Conservation (phyloP, 2,329 filamentous ascomycete species). For the Calonectria hongkongensis region DNA sequence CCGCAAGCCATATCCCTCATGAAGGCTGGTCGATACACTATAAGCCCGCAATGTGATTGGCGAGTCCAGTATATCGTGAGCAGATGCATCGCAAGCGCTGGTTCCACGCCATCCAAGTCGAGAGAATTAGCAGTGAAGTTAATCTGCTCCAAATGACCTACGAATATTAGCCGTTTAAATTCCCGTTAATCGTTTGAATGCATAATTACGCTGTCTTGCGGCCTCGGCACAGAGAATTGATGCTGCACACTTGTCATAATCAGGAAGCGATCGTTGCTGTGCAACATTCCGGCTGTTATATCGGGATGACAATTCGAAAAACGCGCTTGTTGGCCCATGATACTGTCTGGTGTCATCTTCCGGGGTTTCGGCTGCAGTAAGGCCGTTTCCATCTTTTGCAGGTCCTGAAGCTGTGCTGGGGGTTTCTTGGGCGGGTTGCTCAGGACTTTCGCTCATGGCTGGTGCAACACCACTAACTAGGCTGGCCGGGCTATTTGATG, state of each 20-base stretch:
- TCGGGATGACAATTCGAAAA: constrained; percentile 61
- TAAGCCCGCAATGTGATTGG: constrained; percentile 65
- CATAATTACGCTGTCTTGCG: constrained; percentile 46
- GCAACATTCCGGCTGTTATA: constrained; percentile 47
- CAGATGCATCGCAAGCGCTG: constrained; percentile 70
- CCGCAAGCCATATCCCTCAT: constrained; percentile 72
- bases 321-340: constrained; percentile 69
- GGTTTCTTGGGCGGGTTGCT: not conserved
- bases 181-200: not conserved
- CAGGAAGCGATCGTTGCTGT: constrained; percentile 53
- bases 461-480: not conserved
- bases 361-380: constrained; percentile 12
- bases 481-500: not conserved
- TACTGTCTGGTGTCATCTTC: constrained; percentile 53
- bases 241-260: constrained; percentile 62
- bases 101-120: constrained; percentile 73
- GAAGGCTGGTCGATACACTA: constrained; percentile 72
- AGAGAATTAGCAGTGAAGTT: constrained; percentile 67
- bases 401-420: not conserved
- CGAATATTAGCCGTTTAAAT: not conserved
- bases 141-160: constrained; percentile 68
- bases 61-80: constrained; percentile 72
- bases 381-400: not conserved
- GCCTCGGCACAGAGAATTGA: constrained; percentile 53
- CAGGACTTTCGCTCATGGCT: not conserved